These are phyloP conservation scores for Melanomma pulvis-pyrius DNA, from an alignment of 495 filamentous ascomycete genomes.

Conservation along the genomic window DNA sequence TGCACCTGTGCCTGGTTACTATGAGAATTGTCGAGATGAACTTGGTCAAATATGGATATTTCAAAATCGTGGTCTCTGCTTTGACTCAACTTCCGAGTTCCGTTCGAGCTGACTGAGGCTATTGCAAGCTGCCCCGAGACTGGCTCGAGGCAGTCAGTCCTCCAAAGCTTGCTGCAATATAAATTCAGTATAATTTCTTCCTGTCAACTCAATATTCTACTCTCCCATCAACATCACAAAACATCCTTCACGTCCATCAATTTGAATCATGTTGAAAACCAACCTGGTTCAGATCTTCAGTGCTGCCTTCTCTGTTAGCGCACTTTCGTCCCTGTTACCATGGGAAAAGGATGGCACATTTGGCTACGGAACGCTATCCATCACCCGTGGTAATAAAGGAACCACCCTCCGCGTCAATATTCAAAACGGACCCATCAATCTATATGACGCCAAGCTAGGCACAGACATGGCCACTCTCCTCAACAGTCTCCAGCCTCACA, in stretches of 20 bases:
- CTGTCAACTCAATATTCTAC: background rate
- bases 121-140: too few relatives aligned
- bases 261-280: constrained; percentile 4
- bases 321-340: background rate
- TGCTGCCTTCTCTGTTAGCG: background rate
- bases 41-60: too few relatives aligned
- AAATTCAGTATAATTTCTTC: background rate
- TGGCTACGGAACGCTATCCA: constrained; percentile 6
- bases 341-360: constrained; percentile 9
- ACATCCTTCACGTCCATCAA: background rate
- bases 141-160: too few relatives aligned
- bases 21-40: too few relatives aligned
- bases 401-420: constrained; percentile 6
- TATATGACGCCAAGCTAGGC: constrained; percentile 8
- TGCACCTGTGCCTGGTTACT: too few relatives aligned
- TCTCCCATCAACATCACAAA: background rate
- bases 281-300: background rate
- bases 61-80: too few relatives aligned
- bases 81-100: too few relatives aligned
- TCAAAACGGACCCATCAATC: constrained; percentile 12
- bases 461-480: constrained; percentile 4
- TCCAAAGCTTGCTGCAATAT: background rate
- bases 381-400: background rate
- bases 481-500: background rate
- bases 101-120: too few relatives aligned